These are phyloP conservation scores for Pelargonium exstipulatum DNA, from an alignment of 441 rosid genomes.

Conservation along the genomic window DNA sequence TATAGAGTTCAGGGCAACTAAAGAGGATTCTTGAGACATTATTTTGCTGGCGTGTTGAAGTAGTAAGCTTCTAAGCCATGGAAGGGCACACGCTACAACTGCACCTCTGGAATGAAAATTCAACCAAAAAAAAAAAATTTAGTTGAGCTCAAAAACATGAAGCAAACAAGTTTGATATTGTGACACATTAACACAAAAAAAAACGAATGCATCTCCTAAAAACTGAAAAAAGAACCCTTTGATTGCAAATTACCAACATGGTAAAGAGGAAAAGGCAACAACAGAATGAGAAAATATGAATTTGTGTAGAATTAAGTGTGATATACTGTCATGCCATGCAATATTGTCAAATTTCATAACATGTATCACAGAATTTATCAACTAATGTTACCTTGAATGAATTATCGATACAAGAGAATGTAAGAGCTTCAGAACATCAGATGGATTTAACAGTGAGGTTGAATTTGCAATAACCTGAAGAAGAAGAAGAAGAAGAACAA, in stretches of 20 bases:
- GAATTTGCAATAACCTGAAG: constrained; percentile 81
- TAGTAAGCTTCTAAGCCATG: constrained; percentile 76
- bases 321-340: background rate
- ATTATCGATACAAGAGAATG: constrained; percentile 60
- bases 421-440: constrained; percentile 70
- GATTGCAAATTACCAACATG: background rate
- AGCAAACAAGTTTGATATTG: background rate
- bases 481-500: constrained; percentile 10
- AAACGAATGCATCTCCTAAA: background rate
- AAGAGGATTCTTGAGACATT: constrained; percentile 79
- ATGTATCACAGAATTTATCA: background rate
- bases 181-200: constrained; percentile 6
- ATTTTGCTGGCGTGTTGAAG: constrained; percentile 79
- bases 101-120: constrained; percentile 58
- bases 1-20: constrained; percentile 61
- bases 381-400: constrained; percentile 54
- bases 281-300: background rate
- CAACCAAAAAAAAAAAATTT: background rate
- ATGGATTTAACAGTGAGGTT: constrained; percentile 53
- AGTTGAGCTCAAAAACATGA: background rate
- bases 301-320: background rate
- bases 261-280: background rate
- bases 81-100: constrained; percentile 69
- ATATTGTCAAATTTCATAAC: constrained; percentile 1
- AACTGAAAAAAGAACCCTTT: background rate